Conservation (phyloP, 164 flowering plant genomes). For the Nymphaea thermarum region DNA sequence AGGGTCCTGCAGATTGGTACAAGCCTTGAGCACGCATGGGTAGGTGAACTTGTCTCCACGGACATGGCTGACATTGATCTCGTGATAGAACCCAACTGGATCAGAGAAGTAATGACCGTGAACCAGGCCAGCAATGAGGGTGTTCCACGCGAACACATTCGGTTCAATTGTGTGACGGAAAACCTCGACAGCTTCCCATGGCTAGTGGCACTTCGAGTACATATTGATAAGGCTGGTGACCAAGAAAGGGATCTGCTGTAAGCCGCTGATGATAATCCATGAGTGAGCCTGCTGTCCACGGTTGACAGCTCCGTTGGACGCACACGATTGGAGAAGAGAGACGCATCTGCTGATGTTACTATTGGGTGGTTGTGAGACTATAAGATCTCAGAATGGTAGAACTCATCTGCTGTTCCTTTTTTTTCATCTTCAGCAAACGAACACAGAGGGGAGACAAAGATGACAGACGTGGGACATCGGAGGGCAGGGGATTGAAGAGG, state of each 20-base stretch:
- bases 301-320: no score
- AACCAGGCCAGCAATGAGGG: slow-evolving; percentile 44
- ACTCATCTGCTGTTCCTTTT: background rate
- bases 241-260: no score
- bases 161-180: slow-evolving; percentile 17
- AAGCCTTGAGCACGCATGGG: slow-evolving; percentile 53
- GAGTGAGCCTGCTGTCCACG: no score
- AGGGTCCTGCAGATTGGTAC: slow-evolving; percentile 15
- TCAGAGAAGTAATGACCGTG: slow-evolving; percentile 22
- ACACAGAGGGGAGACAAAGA: no score
- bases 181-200: slow-evolving; percentile 26
- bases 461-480: no score
- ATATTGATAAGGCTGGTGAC: no score
- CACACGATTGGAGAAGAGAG: no score
- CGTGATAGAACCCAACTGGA: slow-evolving; percentile 23
- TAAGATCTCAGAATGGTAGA: background rate
- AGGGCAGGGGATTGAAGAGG: no score
- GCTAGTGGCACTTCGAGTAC: slow-evolving; percentile 54
- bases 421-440: no score
- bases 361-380: no score
- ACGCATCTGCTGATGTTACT: no score
- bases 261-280: no score
- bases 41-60: slow-evolving; percentile 53
- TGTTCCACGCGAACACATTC: slow-evolving; percentile 51
- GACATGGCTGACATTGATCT: slow-evolving; percentile 26